Percentiles rank a stretch among this genome's conserved stretches.
phyloP scores from a whole-genome alignment of 2,329 filamentous ascomycete species.

The Beauveria sp. region DNA sequence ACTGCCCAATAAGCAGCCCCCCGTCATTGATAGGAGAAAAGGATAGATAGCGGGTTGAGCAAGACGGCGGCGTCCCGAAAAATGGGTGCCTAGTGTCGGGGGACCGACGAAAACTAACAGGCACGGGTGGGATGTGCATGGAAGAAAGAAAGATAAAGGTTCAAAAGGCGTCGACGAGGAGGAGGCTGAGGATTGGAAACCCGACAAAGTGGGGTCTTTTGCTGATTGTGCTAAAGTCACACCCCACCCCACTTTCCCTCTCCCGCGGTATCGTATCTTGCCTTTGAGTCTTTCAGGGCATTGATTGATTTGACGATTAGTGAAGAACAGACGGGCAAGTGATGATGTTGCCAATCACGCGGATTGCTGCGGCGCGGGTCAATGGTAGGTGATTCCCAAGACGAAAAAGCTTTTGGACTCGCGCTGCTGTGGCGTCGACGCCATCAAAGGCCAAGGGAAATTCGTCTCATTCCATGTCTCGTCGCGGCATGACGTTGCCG shows the following conservation, averaged over 20 bases:
- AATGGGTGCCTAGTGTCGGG: not conserved
- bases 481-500: too few relatives aligned
- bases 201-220: not conserved
- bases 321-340: too few relatives aligned
- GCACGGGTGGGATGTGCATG: not conserved
- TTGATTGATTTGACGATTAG: not conserved
- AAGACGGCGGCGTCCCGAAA: slow-evolving; percentile 3
- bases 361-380: too few relatives aligned
- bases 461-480: too few relatives aligned
- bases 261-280: too few relatives aligned
- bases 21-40: not conserved
- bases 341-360: too few relatives aligned
- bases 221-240: slow-evolving; percentile 9
- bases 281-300: not conserved
- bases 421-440: too few relatives aligned
- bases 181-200: slow-evolving; percentile 6
- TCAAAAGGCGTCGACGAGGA: not conserved
- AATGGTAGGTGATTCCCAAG: too few relatives aligned
- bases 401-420: too few relatives aligned
- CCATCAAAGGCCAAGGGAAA: too few relatives aligned
- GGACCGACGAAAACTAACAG: slow-evolving; percentile 9
- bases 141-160: not conserved
- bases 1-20: not conserved
- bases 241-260: not conserved
- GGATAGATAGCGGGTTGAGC: slow-evolving; percentile 1